phyloP scores from a whole-genome alignment of 176 grass and related monocot genomes.

The Typha latifolia region DNA sequence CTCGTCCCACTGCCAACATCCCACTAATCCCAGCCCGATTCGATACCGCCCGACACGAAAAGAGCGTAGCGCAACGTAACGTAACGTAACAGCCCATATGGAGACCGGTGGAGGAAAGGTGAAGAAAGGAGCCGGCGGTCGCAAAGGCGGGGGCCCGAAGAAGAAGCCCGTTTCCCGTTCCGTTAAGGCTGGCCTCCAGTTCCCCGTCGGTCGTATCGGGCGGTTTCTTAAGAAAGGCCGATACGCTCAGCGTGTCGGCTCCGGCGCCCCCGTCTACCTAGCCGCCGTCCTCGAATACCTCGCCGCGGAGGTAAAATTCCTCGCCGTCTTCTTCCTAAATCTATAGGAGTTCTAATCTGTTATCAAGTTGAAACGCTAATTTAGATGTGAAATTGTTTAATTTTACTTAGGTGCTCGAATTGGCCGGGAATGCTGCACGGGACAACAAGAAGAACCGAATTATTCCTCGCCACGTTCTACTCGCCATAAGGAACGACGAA shows the following conservation, averaged over 20 bases:
- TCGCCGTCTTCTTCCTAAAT: neutral
- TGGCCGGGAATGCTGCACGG: neutral
- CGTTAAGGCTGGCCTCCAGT: neutral
- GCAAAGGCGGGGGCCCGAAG: neutral
- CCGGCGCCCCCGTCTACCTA: conserved; percentile 47
- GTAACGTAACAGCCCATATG: neutral
- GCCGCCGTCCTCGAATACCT: conserved; percentile 96
- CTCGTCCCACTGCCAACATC: neutral
- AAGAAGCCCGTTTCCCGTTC: neutral
- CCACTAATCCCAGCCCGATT: neutral
- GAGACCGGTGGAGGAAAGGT: neutral
- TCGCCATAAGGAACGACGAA: neutral
- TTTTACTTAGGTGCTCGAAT: neutral
- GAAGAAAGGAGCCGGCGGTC: neutral
- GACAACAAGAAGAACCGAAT: neutral
- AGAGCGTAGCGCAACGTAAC: neutral
- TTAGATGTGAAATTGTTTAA: neutral
- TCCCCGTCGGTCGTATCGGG: neutral
- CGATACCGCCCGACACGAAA: neutral
- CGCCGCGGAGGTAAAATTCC: conserved; percentile 60
- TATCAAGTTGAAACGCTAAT: neutral
- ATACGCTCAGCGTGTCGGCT: neutral
- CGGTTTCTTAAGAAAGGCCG: neutral
- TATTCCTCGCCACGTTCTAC: neutral
- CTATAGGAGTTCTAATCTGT: neutral